Conservation (phyloP, 2,329 filamentous ascomycete species). For the Fusarium drepaniforme region DNA sequence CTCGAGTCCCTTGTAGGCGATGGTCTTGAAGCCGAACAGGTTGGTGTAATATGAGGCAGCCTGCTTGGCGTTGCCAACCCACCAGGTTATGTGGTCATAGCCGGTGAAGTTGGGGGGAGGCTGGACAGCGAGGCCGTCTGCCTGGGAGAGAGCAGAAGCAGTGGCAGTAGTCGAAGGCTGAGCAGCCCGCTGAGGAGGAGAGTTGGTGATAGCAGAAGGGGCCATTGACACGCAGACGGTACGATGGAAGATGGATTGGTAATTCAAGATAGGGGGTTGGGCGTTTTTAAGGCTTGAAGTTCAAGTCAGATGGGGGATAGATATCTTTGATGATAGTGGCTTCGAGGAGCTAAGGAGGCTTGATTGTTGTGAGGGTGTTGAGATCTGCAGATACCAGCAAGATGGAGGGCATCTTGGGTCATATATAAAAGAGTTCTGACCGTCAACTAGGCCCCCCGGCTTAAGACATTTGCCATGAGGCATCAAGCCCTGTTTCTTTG, state of each 20-base stretch:
- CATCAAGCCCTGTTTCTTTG: constrained; percentile 23
- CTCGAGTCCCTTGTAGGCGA: constrained; percentile 90
- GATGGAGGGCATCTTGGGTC: constrained; percentile 21
- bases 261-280: constrained; percentile 15
- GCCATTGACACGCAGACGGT: constrained; percentile 60
- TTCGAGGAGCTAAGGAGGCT: constrained; percentile 26
- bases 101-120: constrained; percentile 75
- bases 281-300: constrained; percentile 18
- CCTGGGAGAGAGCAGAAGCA: constrained; percentile 47
- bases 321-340: constrained; percentile 9
- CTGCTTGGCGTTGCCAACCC: constrained; percentile 97
- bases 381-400: constrained; percentile 7
- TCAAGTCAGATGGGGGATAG: constrained; percentile 15
- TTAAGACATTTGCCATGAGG: constrained; percentile 35
- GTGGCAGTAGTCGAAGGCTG: constrained; percentile 48
- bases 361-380: constrained; percentile 13
- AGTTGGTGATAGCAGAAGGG: constrained; percentile 68
- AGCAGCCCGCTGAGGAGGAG: constrained; percentile 58
- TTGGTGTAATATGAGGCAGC: constrained; percentile 89
- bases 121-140: constrained; percentile 66
- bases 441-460: constrained; percentile 31
- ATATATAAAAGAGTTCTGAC: constrained; percentile 42
- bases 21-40: constrained; percentile 85
- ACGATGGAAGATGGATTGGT: constrained; percentile 20
- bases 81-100: constrained; percentile 96